Evolutionary conservation across 2,329 filamentous ascomycete species (phyloP), one percentile per base, ranked within the genome.

Genomic region (Dothidotthia symphoricarpi): DNA sequence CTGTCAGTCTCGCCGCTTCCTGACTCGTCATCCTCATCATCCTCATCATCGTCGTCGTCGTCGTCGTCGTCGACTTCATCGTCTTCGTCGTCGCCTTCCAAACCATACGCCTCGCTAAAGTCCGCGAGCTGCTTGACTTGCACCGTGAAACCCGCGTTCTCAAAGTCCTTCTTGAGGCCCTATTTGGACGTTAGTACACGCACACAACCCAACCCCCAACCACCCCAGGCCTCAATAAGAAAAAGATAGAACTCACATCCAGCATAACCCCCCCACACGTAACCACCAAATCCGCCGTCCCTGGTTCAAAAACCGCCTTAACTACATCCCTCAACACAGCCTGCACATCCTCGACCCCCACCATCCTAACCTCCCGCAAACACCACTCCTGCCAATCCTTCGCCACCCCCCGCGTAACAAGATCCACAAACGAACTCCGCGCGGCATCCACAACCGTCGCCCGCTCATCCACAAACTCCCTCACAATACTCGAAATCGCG

Each of bases 81-180:
- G 3, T 80, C 78, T 0, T 76, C 81, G 3, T 76, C 78, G 2
- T 72, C 74, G 2, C 75, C 76, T 63, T 85, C 77, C 31, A 96
- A 69, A 1, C 91, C 91, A 62, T 97, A 97, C 57, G 89, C 87
- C 48, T 96, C 88, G 64, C 94, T 82, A 66, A 95, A 97, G 55
- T 86, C 78, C 28, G 82, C 81, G 33, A 97, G 74, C 17, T 83
- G 75, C 59, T 83, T 83, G 26, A 86, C 76, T 59, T 87, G 78
- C 0, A 85, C 84, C 63, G 83, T 83, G 73, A 95, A 98, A 0
- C 89, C 89, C 39, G 81, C 82, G 1, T 72, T 73, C 51, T 81
- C 76, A 55, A 97, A 87, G 2, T 85, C 82, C 51, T 82, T 82
- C 55, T 85, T 80, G 53, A 95, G 81, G 43, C 77, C 78, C 88